Conservation (phyloP, 306 rosid genomes). For the Begonia loranthoides region DNA sequence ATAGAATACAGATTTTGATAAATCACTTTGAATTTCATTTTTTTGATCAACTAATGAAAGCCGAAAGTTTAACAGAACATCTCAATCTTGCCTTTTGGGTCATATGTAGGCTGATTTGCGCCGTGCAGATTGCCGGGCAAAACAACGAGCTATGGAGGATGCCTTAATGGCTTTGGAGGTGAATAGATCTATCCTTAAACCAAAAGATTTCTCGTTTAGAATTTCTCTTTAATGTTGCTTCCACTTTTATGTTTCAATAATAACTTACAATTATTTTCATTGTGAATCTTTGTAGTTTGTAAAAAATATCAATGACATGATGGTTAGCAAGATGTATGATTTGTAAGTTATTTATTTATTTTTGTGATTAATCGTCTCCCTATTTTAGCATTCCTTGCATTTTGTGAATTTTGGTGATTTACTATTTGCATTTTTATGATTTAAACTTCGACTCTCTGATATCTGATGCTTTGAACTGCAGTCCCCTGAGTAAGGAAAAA, state of each 20-base stretch:
- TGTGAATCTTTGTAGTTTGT: slow-evolving; percentile 45
- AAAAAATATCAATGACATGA: slow-evolving; percentile 56
- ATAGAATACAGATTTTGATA: no score
- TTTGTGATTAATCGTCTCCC: slow-evolving; percentile 2
- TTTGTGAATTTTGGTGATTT: background rate
- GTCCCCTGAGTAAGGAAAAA: slow-evolving; percentile 36
- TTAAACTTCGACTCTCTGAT: background rate
- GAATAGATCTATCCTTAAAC: slow-evolving; percentile 7
- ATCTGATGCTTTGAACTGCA: slow-evolving; percentile 27
- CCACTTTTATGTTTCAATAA: no score
- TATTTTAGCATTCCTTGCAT: background rate
- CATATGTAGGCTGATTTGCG: slow-evolving; percentile 73
- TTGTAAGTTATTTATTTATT: slow-evolving; percentile 38
- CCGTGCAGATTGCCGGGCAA: slow-evolving; percentile 76
- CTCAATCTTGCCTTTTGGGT: slow-evolving; percentile 17
- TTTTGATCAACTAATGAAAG: no score
- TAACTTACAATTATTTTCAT: no score
- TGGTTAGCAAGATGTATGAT: slow-evolving; percentile 64
- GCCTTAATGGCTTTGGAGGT: slow-evolving; percentile 92
- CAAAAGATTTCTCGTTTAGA: no score
- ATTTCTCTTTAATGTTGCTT: no score
- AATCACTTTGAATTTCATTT: no score
- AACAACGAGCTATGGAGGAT: slow-evolving; percentile 95
- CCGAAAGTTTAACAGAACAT: background rate
- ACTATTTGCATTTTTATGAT: background rate